Evolutionary conservation across 192 early-diverging fungal genomes (phyloP).

Genomic region (Coemansia sp.): DNA sequence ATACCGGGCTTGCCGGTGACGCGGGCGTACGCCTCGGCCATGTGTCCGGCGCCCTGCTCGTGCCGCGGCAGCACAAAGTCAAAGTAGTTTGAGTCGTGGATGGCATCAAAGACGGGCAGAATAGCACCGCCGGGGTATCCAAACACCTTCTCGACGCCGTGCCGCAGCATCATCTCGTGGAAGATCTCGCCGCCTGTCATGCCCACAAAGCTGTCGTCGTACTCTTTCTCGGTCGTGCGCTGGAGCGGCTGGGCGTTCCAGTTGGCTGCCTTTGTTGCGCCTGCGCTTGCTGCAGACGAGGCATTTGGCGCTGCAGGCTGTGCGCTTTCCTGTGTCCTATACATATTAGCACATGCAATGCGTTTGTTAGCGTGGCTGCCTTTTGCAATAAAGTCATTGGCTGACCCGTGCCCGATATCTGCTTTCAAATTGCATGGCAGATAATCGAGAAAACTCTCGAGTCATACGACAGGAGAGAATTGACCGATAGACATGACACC

Average conservation of each 20-base stretch:
- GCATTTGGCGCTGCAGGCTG: constrained; percentile 20
- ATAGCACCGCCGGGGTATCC: constrained; percentile 99
- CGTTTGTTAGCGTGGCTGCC: neutral
- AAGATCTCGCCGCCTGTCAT: constrained; percentile 98
- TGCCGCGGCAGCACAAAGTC: constrained; percentile 95
- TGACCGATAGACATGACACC: neutral
- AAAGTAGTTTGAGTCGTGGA: constrained; percentile 93
- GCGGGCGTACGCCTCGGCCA: constrained; percentile 96
- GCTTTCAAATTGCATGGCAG: neutral
- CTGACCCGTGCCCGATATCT: constrained; percentile 1
- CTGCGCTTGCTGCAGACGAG: constrained; percentile 11
- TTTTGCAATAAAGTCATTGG: neutral
- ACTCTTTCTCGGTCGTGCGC: constrained; percentile 44
- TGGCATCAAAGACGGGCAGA: constrained; percentile 97
- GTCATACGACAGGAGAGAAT: neutral
- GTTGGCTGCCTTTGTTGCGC: constrained; percentile 7
- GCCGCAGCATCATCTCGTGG: constrained; percentile 98
- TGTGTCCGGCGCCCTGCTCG: constrained; percentile 98
- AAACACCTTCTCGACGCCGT: constrained; percentile 91
- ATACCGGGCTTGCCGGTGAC: constrained; percentile 69
- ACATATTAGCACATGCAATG: constrained; percentile 3
- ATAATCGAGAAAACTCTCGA: neutral
- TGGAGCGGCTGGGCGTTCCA: constrained; percentile 16
- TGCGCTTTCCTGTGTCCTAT: constrained; percentile 38
- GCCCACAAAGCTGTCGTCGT: constrained; percentile 87